Evolutionary conservation across 176 grass and related monocot genomes (phyloP).

Genomic region (Alopecurus myosuroides): DNA sequence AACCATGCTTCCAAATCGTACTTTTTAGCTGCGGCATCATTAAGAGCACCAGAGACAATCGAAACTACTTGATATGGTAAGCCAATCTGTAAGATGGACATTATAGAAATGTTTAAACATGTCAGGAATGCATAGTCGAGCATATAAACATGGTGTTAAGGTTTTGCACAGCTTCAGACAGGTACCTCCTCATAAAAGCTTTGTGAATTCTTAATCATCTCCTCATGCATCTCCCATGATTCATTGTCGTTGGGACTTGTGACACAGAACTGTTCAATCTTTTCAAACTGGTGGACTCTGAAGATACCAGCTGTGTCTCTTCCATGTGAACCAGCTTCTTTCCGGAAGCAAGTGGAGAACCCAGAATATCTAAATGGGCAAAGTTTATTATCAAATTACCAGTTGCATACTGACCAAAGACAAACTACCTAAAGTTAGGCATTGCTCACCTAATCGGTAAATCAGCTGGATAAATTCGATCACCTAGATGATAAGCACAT

Average conservation of each 20-base stretch:
- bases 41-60: constrained; percentile 88
- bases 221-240: constrained; percentile 79
- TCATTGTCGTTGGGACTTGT: constrained; percentile 74
- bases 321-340: constrained; percentile 92
- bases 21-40: constrained; percentile 95
- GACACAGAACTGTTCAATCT: constrained; percentile 88
- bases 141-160: neutral
- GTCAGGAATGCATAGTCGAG: neutral
- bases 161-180: neutral
- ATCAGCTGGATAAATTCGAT: constrained; percentile 79
- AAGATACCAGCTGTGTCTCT: constrained; percentile 90
- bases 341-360: constrained; percentile 95
- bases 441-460: constrained; percentile 64
- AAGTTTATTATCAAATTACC: neutral
- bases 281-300: constrained; percentile 96
- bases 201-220: constrained; percentile 91
- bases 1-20: constrained; percentile 98
- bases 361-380: constrained; percentile 65
- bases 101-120: neutral
- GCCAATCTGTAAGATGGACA: constrained; percentile 52
- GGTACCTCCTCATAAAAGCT: constrained; percentile 71
- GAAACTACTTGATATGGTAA: constrained; percentile 86
- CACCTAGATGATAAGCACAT: constrained; percentile 87
- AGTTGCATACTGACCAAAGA: neutral
- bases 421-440: neutral